Evolutionary conservation across 441 rosid species (phyloP), one percentile per base, ranked within the genome.

Genomic region (Arabidopsis lyrata): DNA sequence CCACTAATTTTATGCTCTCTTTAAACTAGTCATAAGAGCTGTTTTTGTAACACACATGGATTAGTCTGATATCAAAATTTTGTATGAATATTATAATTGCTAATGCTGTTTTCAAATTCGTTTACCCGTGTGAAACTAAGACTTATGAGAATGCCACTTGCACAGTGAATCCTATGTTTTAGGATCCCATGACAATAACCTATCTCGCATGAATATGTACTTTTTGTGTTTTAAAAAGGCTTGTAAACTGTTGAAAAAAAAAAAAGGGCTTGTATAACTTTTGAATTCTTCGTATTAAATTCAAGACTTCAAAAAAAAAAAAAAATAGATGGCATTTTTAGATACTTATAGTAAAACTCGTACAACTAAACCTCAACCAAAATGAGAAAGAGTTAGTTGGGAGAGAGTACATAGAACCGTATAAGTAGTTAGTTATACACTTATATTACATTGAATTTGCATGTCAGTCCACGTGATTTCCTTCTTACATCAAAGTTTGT

Each of bases 141-240:
- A 66, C n/a, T 8, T 42, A 50, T 13, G 24, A 42, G 57, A 36
- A 29, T 56, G 66, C 75, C 66, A 29, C 60, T 69, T 47, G 27
- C 70, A 45, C 44, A 48, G 80, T 70, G 80, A 70, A 76, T 76
- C 80, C 80, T 70, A 76, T 76, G 75, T 76, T 76, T 76, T 76
- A 76, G 75, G 75, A 76, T 76, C 80, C 75, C 71, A 70, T 63
- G 79, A 56, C 66, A 55, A 47, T 18, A 75, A 63, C 66, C 52
- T 63, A 48, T 22, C 65, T 47, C 74, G 52, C 74, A 61, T 22
- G 53, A 15, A 20, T 22, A 75, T 53, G 74, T 68, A 67, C 74
- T 56, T 68, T 49, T 49, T 13, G n/a, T 13, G 63, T 15, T 54
- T 54, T 44, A 36, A 54, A 69, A 68, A 31, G 34, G 44, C 4